Evolutionary conservation across 441 rosid species (phyloP), one percentile per base, ranked within the genome.

Genomic region (Syzygium malaccense): DNA sequence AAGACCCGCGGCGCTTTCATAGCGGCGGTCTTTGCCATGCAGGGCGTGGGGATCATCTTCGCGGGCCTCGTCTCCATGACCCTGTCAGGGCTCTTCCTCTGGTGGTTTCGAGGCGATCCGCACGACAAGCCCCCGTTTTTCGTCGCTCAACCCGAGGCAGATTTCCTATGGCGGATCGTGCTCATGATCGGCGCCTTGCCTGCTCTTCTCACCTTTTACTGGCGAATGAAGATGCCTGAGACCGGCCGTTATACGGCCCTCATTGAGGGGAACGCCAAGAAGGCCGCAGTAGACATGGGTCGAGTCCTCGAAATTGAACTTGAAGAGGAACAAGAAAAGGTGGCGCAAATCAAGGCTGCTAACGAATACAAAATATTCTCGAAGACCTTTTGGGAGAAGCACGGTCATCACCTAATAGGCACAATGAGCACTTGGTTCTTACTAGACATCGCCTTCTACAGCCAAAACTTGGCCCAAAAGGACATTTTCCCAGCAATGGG

Each of bases 11-110:
- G 98, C 2, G 92, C 94, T 18, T 96, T 96, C 87, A 95, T 95
- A 9, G 97, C 97, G 0, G 96, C 97, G 0, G 97, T 96, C 80
- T 95, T 96, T 28, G 98, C 98, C 1, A 96, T 95, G 98, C 97
- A 95, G 87, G 98, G 98, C 7, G 91, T 95, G 8, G 96, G 97
- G 45, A 94, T 94, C 60, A 91, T 96, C 30, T 92, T 94, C 18
- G 96, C 96, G 0, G 96, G 97, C 3, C 86, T 96, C 3, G 96
- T 96, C 71, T 91, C 97, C 0, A 89, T 93, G 93, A 49, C 86
- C 86, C 30, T 94, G 12, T 92, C 96, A 0, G 48, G 5, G 20
- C 41, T 92, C 51, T 95, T 95, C 83, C 91, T 91, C 15, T 4
- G 3, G 5, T 4, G 2, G 0, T 92, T 41, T 25, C 14, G 11